phyloP scores from a whole-genome alignment of 2,329 filamentous ascomycete genomes.

The Fusarium camptoceras region DNA sequence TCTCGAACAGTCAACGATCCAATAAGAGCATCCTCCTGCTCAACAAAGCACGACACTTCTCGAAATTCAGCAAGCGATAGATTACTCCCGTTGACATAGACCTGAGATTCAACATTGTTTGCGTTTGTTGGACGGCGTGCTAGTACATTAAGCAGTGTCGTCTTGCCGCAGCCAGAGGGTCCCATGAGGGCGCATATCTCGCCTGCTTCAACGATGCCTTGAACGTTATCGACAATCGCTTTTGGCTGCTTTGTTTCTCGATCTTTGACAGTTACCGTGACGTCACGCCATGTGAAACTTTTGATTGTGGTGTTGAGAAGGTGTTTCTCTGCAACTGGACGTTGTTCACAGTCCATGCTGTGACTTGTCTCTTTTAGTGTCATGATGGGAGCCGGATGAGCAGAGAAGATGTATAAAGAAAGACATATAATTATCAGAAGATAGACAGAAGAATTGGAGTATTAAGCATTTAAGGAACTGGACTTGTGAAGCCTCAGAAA shows the following conservation, averaged over 20 bases:
- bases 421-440: too few species aligned
- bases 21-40: slow-evolving; percentile 88
- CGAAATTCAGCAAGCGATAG: slow-evolving; percentile 68
- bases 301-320: slow-evolving; percentile 73
- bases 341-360: slow-evolving; percentile 43
- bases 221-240: slow-evolving; percentile 71
- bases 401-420: background rate
- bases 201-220: slow-evolving; percentile 74
- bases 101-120: slow-evolving; percentile 54
- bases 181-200: slow-evolving; percentile 86
- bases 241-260: slow-evolving; percentile 71
- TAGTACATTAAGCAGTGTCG: slow-evolving; percentile 83
- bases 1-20: slow-evolving; percentile 84
- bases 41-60: slow-evolving; percentile 79
- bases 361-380: slow-evolving; percentile 2
- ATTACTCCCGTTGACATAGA: slow-evolving; percentile 70
- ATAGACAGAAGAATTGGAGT: background rate
- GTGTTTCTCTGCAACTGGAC: slow-evolving; percentile 57
- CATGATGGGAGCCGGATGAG: slow-evolving; percentile 3
- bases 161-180: slow-evolving; percentile 80
- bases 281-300: slow-evolving; percentile 72
- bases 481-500: background rate
- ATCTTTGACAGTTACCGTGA: slow-evolving; percentile 80
- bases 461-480: background rate
- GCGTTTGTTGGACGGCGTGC: slow-evolving; percentile 66